A percentile compares a stretch with the other conserved stretches of the same genome.
These are phyloP conservation scores for Fraxinus angustifolia DNA, from an alignment of 305 asterid species.

Conservation along the genomic window DNA sequence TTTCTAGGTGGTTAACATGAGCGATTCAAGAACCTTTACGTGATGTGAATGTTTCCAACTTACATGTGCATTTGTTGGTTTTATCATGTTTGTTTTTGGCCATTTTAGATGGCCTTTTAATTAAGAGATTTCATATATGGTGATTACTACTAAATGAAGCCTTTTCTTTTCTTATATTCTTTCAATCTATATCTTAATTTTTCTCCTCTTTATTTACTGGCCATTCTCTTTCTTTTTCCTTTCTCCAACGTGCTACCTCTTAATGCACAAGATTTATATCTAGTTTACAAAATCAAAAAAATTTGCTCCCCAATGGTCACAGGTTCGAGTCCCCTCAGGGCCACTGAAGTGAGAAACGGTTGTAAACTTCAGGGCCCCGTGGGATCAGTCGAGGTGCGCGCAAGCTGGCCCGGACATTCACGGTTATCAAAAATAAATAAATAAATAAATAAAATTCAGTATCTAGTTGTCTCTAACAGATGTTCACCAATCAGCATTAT, in stretches of 20 bases:
- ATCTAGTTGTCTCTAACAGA: not conserved
- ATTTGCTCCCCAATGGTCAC: not conserved
- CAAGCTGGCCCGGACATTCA: too few relatives aligned
- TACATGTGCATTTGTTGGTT: not conserved
- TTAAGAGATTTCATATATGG: not conserved
- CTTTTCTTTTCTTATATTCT: not conserved
- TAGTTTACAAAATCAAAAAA: conserved; percentile 1
- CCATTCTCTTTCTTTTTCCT: not conserved
- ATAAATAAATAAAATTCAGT: not conserved
- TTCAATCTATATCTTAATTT: not conserved
- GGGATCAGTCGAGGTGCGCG: too few relatives aligned
- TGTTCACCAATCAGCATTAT: conserved; percentile 2
- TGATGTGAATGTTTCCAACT: not conserved
- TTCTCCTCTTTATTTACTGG: not conserved
- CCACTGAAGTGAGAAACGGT: too few relatives aligned
- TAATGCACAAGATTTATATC: not conserved
- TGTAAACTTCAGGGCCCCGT: too few relatives aligned
- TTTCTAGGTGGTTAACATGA: not conserved
- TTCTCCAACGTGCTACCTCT: not conserved
- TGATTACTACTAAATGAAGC: conserved; percentile 1
- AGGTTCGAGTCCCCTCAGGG: too few relatives aligned
- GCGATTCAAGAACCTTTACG: not conserved
- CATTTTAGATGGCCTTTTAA: conserved; percentile 2
- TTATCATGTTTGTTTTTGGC: not conserved
- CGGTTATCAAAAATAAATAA: too few relatives aligned